Conservation (phyloP, 352 stramenopile species). For the Pseudoperonospora humuli region DNA sequence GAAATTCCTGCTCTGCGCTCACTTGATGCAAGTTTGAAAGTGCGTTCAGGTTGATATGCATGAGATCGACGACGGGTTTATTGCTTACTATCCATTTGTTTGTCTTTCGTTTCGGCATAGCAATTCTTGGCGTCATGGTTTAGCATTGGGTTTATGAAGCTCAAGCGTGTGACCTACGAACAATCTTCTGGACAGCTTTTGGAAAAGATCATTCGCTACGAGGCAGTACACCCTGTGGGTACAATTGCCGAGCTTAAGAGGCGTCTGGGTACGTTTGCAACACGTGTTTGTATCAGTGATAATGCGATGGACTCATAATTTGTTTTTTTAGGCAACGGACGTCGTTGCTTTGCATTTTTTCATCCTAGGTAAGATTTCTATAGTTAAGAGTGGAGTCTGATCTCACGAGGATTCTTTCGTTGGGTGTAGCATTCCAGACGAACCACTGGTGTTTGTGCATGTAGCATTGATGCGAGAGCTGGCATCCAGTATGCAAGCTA, state of each 20-base stretch:
- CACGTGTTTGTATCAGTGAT: neutral
- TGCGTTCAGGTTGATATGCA: conserved; percentile 3
- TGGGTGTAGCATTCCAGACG: conserved; percentile 58
- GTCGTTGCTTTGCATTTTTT: conserved; percentile 93
- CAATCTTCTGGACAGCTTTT: conserved; percentile 86
- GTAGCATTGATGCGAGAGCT: conserved; percentile 87
- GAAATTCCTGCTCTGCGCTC: conserved; percentile 53
- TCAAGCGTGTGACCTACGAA: conserved; percentile 91
- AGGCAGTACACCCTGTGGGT: conserved; percentile 91
- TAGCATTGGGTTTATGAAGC: conserved; percentile 85
- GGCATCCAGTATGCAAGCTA: conserved; percentile 88
- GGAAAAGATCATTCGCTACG: conserved; percentile 93
- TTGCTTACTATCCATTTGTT: neutral
- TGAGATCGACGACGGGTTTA: neutral
- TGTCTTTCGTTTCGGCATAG: conserved; percentile 24
- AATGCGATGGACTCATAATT: neutral
- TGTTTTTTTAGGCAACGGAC: conserved; percentile 33
- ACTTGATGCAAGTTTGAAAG: conserved; percentile 70
- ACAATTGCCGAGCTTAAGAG: conserved; percentile 91
- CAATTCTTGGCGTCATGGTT: conserved; percentile 89
- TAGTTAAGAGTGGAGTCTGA: neutral
- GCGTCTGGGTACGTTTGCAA: conserved; percentile 52
- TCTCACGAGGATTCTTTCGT: neutral
- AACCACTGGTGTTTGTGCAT: conserved; percentile 94
- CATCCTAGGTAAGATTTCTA: conserved; percentile 65